Base-by-base conservation (phyloP, 805 yeast genomes). In the Candida khao-thaluensis region DNA sequence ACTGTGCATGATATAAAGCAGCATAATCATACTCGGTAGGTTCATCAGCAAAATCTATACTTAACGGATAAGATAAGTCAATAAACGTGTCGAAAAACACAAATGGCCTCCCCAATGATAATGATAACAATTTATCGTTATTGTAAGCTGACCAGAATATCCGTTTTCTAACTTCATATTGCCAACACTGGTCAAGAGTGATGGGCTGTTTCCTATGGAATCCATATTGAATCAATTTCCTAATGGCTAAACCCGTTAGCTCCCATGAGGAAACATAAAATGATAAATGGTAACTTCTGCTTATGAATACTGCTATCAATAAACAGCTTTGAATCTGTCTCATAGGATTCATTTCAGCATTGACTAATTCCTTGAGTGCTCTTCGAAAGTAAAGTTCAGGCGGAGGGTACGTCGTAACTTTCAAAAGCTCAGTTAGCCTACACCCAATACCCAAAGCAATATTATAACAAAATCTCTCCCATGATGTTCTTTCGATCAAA, bases 381-480 rank as follows among this genome's bases (percentile, higher is more conserved):
- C 40, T 40, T 20, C 42, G 11, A 12, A 45, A 35, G 23, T 40
- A 45, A 1, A 30, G 12, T 15, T 45, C 46, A 11, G 49, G 49
- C 12, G 36, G 35, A 2, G 46, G 46, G 18, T 31, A 45, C 2
- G 40, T 30, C 1, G 47, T 32, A 3, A 42, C 49, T 6, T 38
- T 33, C 20, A 42, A 18, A 3, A 45, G 29, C 22, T 45, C 46
- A 2, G 35, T 28, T 12, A 45, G 26, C 20, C 49, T 20, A 37
- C 49, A 45, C 20, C 49, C 49, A 5, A 45, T 45, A 6, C 44
- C 49, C 24, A 45, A 37, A 1, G 44, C 49, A 2, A 45, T 42
- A 40, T 45, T 37, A 14, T 32, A 23, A 14, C 41, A 30, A 23
- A 45, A 45, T 9, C 11, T 31, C 14, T 45, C 46, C 49, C 49